Base-by-base conservation (phyloP, 768 basidiomycete genomes). In the Crucibulum laeve region DNA sequence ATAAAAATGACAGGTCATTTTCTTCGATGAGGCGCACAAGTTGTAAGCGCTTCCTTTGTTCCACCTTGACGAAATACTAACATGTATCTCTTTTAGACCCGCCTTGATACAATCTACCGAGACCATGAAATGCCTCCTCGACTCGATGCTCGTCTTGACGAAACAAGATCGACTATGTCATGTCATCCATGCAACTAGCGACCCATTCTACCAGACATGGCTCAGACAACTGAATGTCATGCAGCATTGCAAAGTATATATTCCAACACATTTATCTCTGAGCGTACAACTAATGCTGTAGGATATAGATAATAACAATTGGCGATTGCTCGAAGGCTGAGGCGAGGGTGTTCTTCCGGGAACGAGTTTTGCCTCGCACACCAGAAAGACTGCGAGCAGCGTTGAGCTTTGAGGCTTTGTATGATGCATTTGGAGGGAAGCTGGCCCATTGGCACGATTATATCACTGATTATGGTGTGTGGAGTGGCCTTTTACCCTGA, bases 81-180 rank as follows among this genome's bases (percentile, higher is more conserved):
- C 48, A 42, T n/a, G 8, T 39, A 36, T 33, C n/a, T 33, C 21
- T 19, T 38, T 22, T 8, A 91, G 81, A 37, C 87, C 87, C 0
- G 74, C 80, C 4, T 68, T 91, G 33, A 86, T 91, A 32, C 81
- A 86, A 51, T 88, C 86, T 0, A 71, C 73, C 3, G 87, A 87
- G 23, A 77, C 87, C 3, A 88, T 92, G 85, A 91, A 90, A 58
- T 83, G 81, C 49, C 63, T 92, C 13, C 73, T 92, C 25, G 90
- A 91, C 54, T 85, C 87, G 10, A 87, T 90, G 78, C 77, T 91
- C 15, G 89, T 91, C 11, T 66, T 91, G 43, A 90, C 90, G 24
- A 91, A 91, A 65, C 90, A 91, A 60, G 89, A 91, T 55, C 70
- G 84, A n/a, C 62, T 91, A 11, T 87, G 84, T 54, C 87, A 90